phyloP scores from a whole-genome alignment of 2,329 filamentous ascomycete species.

The Aspergillus phoenicis region DNA sequence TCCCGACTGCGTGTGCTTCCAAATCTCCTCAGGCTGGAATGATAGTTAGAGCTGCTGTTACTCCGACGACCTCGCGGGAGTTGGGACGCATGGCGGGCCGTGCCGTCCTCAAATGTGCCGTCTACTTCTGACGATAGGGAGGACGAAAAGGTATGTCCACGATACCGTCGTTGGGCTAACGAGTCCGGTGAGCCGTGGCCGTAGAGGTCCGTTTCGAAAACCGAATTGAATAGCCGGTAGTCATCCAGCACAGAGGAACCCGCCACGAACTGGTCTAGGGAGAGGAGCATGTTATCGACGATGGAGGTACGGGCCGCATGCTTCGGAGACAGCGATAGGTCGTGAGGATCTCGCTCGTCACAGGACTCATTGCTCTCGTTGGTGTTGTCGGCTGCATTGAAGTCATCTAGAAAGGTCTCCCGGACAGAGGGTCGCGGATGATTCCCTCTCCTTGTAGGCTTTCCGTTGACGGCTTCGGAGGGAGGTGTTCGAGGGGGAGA shows the following conservation, averaged over 20 bases:
- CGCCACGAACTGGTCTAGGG: conserved; percentile 77
- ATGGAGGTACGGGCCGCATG: conserved; percentile 85
- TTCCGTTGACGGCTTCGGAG: conserved; percentile 37
- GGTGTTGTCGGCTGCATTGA: conserved; percentile 35
- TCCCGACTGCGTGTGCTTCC: conserved; percentile 60
- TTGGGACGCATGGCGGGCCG: conserved; percentile 46
- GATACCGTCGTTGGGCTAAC: conserved; percentile 45
- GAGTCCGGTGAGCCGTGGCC: conserved; percentile 35
- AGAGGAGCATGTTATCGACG: conserved; percentile 92
- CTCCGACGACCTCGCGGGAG: conserved; percentile 64
- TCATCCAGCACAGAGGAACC: conserved; percentile 37
- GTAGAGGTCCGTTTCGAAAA: conserved; percentile 44
- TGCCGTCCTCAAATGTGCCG: conserved; percentile 40
- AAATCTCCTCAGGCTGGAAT: conserved; percentile 61
- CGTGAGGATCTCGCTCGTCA: conserved; percentile 62
- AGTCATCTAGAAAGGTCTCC: conserved; percentile 45
- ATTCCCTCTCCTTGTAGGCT: conserved; percentile 31
- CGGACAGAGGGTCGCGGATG: conserved; percentile 39
- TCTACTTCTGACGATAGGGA: conserved; percentile 62
- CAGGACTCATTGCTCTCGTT: conserved; percentile 39
- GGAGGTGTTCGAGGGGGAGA: conserved; percentile 47
- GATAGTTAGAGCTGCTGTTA: conserved; percentile 77
- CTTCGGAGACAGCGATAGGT: conserved; percentile 76
- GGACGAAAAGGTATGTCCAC: conserved; percentile 63
- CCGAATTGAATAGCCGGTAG: conserved; percentile 43